Base-by-base conservation (phyloP, 2,329 filamentous ascomycete species). In the Corinectria fuckeliana region DNA sequence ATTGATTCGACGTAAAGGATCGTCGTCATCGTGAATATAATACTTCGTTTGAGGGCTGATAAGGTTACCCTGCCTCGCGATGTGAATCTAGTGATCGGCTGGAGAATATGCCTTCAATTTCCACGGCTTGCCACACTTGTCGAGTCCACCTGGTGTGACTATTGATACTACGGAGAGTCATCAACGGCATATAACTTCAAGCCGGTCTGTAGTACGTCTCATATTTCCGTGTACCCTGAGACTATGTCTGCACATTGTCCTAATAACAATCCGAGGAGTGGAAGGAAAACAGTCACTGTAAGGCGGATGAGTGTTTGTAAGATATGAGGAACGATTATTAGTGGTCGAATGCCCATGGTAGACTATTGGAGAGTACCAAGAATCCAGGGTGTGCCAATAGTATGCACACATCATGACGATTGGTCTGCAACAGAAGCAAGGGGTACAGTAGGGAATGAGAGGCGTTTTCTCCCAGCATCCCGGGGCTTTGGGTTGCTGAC, bases 1-100 rank as follows among this genome's bases (percentile, higher is more conserved):
- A 55, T 51, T 16, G 68, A 70, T 18, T 65, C 68, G 39, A 70
- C 49, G 25, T 70, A 70, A 8, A 47, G 32, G 10, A 70, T 53
- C 49, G 63, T 60, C 18, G 50, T 38, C 18, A 56, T 26, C 14
- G 56, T 50, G 23, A 65, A 64, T 5, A 20, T 10, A 70, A 53
- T 10, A 21, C 56, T 20, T 38, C n/a, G 39, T 45, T 70, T 3
- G 68, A 66, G 3, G 61, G 66, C 2, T 65, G 28, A 68, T 63
- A 70, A 10, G 68, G 61, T n/a, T n/a, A n/a, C n/a, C n/a, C n/a
- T n/a, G n/a, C 10, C 18, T 23, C 28, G 7, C 18, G 18, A 11
- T 36, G 3, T 32, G 18, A 30, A n/a, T 10, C n/a, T 28, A 26
- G 42, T 10, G 42, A 28, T 13, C 14, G 39, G 39, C 13, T 25